Percentiles rank a stretch among this genome's conserved stretches.
phyloP scores from a whole-genome alignment of 176 grass and related monocot species.

The Carex pumila region DNA sequence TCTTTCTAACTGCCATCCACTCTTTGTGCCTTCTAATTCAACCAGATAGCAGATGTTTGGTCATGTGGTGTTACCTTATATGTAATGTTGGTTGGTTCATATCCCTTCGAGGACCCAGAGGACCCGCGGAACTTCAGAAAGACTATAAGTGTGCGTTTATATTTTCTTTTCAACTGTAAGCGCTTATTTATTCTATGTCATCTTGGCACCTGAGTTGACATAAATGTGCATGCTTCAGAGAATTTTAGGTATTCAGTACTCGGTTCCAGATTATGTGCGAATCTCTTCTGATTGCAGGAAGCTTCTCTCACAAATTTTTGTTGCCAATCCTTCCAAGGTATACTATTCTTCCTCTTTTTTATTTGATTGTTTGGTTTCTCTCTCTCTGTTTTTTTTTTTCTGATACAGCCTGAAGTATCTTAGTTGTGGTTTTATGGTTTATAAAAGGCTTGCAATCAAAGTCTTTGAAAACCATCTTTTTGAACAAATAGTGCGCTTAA shows the following conservation, averaged over 20 bases:
- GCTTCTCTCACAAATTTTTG: constrained; percentile 91
- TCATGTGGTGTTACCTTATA: constrained; percentile 88
- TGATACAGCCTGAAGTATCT: background rate
- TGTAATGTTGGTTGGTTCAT: constrained; percentile 88
- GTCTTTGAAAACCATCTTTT: background rate
- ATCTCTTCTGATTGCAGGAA: constrained; percentile 62
- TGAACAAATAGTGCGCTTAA: background rate
- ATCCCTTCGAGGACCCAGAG: constrained; percentile 94
- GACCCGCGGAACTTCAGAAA: constrained; percentile 87
- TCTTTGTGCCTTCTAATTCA: constrained; percentile 5
- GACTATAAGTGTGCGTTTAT: constrained; percentile 57
- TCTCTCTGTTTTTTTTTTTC: too few species aligned
- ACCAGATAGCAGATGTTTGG: constrained; percentile 89
- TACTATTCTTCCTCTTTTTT: background rate
- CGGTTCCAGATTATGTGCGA: constrained; percentile 76
- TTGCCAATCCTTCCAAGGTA: constrained; percentile 86
- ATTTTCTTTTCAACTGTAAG: background rate
- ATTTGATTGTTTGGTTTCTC: background rate
- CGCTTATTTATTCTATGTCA: background rate
- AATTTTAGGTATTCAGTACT: constrained; percentile 89
- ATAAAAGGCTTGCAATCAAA: background rate
- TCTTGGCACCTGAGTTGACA: background rate
- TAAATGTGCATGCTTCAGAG: constrained; percentile 31
- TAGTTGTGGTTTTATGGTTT: background rate
- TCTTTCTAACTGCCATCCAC: background rate